Conservation (phyloP, 169 alveolate species). For the Eimeria acervulina region DNA sequence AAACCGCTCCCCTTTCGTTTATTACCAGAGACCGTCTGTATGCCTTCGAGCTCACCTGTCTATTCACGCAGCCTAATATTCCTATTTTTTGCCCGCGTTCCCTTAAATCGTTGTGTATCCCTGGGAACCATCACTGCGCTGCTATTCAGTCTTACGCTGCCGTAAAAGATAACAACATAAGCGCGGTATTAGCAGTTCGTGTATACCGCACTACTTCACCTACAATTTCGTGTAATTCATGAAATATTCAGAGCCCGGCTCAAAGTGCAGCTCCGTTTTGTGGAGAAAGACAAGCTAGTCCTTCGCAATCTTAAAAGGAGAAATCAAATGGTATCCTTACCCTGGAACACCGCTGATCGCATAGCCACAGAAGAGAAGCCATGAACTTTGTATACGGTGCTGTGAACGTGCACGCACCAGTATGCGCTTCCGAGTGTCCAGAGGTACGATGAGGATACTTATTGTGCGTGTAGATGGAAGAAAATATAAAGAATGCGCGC, state of each 20-base stretch:
- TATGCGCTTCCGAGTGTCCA: neutral
- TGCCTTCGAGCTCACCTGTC: neutral
- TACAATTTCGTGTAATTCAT: neutral
- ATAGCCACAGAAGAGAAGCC: neutral
- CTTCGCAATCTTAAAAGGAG: conserved; percentile 64
- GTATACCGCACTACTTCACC: neutral
- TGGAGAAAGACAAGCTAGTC: conserved; percentile 83
- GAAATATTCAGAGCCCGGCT: conserved; percentile 58
- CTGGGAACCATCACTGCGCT: neutral
- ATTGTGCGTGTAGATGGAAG: conserved; percentile 35
- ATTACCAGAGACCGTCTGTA: neutral
- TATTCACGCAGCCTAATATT: neutral
- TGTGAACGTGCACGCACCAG: neutral
- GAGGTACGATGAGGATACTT: neutral
- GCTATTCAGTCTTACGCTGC: neutral
- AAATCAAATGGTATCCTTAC: conserved; percentile 36
- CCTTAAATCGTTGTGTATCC: neutral
- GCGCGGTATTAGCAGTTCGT: neutral
- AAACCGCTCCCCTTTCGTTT: neutral
- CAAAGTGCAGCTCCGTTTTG: conserved; percentile 83
- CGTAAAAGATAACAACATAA: no score
- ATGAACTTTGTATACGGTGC: neutral
- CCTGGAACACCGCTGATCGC: neutral
- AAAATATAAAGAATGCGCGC: conserved; percentile 29
- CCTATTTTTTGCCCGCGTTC: neutral